Evolutionary conservation across 202 grass and related monocot species (phyloP).

Genomic region (Zizania palustris): DNA sequence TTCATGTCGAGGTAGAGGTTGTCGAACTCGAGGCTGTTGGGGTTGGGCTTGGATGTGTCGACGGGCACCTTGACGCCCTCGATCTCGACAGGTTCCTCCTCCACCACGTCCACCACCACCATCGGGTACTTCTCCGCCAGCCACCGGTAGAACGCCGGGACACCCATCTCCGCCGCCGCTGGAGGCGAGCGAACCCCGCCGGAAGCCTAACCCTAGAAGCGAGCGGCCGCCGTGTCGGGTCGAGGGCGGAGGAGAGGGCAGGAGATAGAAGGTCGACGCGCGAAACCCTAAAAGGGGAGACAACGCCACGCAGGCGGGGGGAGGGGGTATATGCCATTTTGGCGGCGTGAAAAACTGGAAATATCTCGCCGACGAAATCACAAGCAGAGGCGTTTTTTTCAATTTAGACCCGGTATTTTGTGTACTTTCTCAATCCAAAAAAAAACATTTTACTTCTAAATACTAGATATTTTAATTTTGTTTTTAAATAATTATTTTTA

Average conservation of each 20-base stretch:
- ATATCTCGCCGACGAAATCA: background rate
- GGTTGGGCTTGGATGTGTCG: constrained; percentile 89
- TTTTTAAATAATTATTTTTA: too few relatives aligned
- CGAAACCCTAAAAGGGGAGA: constrained; percentile 48
- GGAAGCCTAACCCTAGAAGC: constrained; percentile 49
- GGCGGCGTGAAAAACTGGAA: constrained; percentile 36
- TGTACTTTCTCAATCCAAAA: background rate
- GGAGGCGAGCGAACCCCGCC: background rate
- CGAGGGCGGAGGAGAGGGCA: background rate
- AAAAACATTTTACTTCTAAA: too few relatives aligned
- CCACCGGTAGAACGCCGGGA: constrained; percentile 96
- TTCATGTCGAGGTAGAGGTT: constrained; percentile 99
- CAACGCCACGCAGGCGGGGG: background rate
- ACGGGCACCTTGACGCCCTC: constrained; percentile 82
- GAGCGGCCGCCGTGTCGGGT: background rate
- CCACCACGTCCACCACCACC: constrained; percentile 94
- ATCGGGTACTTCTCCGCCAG: constrained; percentile 98
- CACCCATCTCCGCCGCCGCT: constrained; percentile 64
- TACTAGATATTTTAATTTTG: too few relatives aligned
- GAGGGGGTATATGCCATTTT: constrained; percentile 13
- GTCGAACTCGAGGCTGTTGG: constrained; percentile 85
- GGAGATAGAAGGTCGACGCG: constrained; percentile 6
- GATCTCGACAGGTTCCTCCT: constrained; percentile 91
- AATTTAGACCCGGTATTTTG: background rate
- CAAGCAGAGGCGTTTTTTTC: constrained; percentile 8